These are phyloP conservation scores for Kregervanrija fluxuum DNA, from an alignment of 805 yeast genomes.

Conservation along the genomic window DNA sequence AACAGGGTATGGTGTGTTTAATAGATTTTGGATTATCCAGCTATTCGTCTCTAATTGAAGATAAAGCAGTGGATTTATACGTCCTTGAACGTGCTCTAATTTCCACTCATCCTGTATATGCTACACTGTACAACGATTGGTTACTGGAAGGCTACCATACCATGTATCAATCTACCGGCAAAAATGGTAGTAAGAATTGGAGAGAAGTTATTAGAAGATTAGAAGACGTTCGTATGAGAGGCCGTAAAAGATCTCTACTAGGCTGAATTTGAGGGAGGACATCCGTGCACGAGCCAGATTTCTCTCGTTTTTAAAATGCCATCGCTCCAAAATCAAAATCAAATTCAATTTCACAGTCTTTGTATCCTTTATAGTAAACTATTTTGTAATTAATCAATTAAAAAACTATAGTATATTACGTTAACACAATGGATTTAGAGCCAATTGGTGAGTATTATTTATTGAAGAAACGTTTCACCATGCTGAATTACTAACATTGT, in stretches of 20 bases:
- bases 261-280: conserved; percentile 34
- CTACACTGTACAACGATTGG: conserved; percentile 61
- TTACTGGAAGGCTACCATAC: conserved; percentile 60
- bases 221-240: conserved; percentile 82
- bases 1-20: conserved; percentile 27
- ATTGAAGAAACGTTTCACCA: not conserved
- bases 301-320: too few relatives aligned
- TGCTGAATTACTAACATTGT: not conserved
- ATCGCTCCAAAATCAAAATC: too few relatives aligned
- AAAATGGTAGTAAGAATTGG: conserved; percentile 33
- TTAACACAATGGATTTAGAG: conserved; percentile 1
- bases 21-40: conserved; percentile 92
- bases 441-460: conserved; percentile 5
- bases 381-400: too few relatives aligned
- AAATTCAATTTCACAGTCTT: too few relatives aligned
- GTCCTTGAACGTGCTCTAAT: conserved; percentile 87
- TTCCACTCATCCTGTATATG: conserved; percentile 79
- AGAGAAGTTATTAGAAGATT: conserved; percentile 57
- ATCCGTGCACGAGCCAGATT: too few relatives aligned
- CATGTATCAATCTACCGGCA: conserved; percentile 28
- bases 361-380: too few relatives aligned
- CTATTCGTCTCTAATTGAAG: conserved; percentile 70
- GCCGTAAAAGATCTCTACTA: conserved; percentile 91
- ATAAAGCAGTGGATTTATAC: conserved; percentile 94
- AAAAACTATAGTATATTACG: too few relatives aligned